These are phyloP conservation scores for Nannochloropsis oceanica DNA, from an alignment of 108 stramenopile species.

Conservation along the genomic window DNA sequence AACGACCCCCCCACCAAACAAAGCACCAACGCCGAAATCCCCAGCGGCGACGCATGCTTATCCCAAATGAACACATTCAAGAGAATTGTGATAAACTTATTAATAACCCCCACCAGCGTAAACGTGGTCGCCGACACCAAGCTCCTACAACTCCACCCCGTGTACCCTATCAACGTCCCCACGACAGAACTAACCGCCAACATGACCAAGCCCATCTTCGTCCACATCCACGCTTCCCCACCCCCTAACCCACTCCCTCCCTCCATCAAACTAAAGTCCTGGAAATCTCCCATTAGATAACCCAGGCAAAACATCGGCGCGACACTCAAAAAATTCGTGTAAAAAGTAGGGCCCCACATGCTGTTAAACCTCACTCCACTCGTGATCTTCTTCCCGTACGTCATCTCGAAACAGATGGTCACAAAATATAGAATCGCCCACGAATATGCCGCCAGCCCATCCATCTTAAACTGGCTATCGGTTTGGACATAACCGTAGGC, in stretches of 20 bases:
- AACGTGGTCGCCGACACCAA: constrained; percentile 13
- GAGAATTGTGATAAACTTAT: constrained; percentile 15
- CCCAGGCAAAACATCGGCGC: constrained; percentile 1
- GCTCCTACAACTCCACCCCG: neutral
- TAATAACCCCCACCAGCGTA: constrained; percentile 16
- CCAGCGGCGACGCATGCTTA: constrained; percentile 62
- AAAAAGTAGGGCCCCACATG: neutral
- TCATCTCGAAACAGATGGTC: constrained; percentile 12
- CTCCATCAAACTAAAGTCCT: neutral
- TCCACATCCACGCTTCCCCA: neutral
- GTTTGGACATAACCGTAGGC: neutral
- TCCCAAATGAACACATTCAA: constrained; percentile 46
- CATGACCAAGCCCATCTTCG: neutral
- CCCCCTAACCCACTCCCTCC: neutral
- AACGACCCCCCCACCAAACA: constrained; percentile 65
- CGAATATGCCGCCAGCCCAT: neutral
- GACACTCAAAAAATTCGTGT: neutral
- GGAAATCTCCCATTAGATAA: neutral
- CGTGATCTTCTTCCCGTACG: constrained; percentile 15
- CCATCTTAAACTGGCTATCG: neutral
- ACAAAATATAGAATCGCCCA: constrained; percentile 6
- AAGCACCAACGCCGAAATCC: constrained; percentile 52
- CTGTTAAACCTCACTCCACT: neutral
- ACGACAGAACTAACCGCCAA: neutral
- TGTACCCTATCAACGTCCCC: neutral